Conservation (phyloP, 1,284 basidiomycete species). For the Lentinus polychrous region DNA sequence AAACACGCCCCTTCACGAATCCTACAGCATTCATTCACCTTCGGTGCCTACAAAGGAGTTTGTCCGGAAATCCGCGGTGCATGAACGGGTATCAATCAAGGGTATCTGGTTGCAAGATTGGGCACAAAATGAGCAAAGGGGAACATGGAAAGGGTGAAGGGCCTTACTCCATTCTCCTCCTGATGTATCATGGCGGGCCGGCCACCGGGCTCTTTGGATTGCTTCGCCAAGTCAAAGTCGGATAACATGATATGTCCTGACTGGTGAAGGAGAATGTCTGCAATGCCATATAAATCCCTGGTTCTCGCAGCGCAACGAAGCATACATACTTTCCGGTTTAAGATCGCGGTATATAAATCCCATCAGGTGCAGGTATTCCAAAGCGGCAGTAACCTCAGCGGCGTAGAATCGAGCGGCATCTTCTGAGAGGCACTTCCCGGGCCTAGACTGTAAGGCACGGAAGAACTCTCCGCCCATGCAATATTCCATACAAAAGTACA, state of each 20-base stretch:
- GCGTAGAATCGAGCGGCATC: slow-evolving; percentile 97
- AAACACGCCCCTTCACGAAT: slow-evolving; percentile 13
- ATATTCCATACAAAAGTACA: slow-evolving; percentile 98
- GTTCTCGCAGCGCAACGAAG: background rate
- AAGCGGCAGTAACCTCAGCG: slow-evolving; percentile 94
- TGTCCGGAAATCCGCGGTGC: slow-evolving; percentile 95
- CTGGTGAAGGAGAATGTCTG: slow-evolving; percentile 97
- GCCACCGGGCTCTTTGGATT: slow-evolving; percentile 81
- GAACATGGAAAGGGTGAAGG: slow-evolving; percentile 13
- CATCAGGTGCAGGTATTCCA: slow-evolving; percentile 98
- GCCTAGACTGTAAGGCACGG: slow-evolving; percentile 89
- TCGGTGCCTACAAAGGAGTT: slow-evolving; percentile 99
- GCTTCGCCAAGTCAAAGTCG: slow-evolving; percentile 98
- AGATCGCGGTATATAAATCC: slow-evolving; percentile 99
- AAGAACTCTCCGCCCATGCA: slow-evolving; percentile 99
- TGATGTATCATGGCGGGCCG: slow-evolving; percentile 89
- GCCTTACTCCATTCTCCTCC: slow-evolving; percentile 78
- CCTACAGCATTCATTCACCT: slow-evolving; percentile 51
- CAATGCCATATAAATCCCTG: background rate
- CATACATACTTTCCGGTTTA: slow-evolving; percentile 92
- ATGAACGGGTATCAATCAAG: slow-evolving; percentile 93
- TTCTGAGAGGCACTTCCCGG: slow-evolving; percentile 93
- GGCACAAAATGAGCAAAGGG: slow-evolving; percentile 9
- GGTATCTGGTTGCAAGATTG: slow-evolving; percentile 49
- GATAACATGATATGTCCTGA: slow-evolving; percentile 99